phyloP scores from a whole-genome alignment of 176 grass and related monocot genomes.

The Oryza punctata region DNA sequence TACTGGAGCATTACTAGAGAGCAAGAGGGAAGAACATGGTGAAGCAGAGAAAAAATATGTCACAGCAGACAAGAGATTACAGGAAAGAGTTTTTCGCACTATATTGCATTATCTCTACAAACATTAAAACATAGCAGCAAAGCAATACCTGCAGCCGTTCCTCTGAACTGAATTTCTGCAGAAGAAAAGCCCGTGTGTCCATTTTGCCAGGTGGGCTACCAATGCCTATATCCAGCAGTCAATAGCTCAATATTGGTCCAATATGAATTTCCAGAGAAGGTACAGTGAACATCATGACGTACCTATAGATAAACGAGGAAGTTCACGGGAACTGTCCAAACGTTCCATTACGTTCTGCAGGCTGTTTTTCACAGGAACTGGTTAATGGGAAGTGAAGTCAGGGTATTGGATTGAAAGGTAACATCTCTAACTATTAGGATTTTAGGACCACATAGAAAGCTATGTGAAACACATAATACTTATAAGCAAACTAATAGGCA shows the following conservation, averaged over 20 bases:
- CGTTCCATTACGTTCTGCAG: conserved; percentile 75
- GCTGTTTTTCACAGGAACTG: conserved; percentile 43
- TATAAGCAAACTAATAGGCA: conserved; percentile 17
- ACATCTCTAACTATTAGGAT: background rate
- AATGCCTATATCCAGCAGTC: conserved; percentile 70
- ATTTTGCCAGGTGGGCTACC: conserved; percentile 86
- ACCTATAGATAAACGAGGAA: conserved; percentile 94
- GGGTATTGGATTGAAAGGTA: conserved; percentile 19
- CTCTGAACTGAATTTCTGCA: conserved; percentile 87
- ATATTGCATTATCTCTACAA: background rate
- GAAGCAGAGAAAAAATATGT: background rate
- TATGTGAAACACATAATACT: conserved; percentile 2
- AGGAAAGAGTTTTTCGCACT: conserved; percentile 9
- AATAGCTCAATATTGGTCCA: conserved; percentile 19
- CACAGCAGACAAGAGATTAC: background rate
- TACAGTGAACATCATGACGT: conserved; percentile 36
- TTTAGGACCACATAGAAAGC: background rate
- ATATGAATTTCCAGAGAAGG: conserved; percentile 8
- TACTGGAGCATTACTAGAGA: background rate
- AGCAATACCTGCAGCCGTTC: conserved; percentile 76
- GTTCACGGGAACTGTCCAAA: conserved; percentile 65
- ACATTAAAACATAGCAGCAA: conserved; percentile 22
- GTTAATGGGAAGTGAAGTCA: conserved; percentile 20
- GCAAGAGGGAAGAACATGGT: background rate
- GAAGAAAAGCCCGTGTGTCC: conserved; percentile 89